Conservation (phyloP, 1,139 yeast genomes). For the Pneumocystis murina region DNA sequence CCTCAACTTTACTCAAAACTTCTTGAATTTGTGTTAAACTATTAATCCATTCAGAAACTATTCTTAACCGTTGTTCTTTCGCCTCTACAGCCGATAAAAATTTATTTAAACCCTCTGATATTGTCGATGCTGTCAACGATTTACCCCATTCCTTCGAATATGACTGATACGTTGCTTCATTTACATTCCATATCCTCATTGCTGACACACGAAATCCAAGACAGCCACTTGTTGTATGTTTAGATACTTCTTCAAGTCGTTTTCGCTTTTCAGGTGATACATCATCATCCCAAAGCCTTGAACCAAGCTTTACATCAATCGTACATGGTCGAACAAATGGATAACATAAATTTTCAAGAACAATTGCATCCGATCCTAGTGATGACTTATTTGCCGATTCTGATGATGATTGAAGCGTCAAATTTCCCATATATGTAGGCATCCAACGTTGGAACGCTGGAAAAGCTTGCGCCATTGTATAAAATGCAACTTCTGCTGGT, state of each 20-base stretch:
- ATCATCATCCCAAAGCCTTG: conserved; percentile 46
- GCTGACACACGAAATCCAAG: conserved; percentile 73
- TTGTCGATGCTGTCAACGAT: conserved; percentile 31
- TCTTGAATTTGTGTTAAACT: conserved; percentile 53
- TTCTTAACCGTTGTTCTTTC: conserved; percentile 22
- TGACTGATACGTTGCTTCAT: conserved; percentile 29
- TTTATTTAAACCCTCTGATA: conserved; percentile 35
- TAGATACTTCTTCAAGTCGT: conserved; percentile 49
- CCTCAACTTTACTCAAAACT: conserved; percentile 45
- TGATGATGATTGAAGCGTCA: conserved; percentile 5
- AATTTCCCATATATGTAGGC: conserved; percentile 11
- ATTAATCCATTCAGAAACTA: conserved; percentile 34
- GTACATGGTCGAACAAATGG: conserved; percentile 57
- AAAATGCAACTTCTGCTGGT: conserved; percentile 57
- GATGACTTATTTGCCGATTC: background rate
- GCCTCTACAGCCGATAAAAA: conserved; percentile 31
- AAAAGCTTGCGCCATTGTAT: conserved; percentile 22
- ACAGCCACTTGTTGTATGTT: conserved; percentile 64
- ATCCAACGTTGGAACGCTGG: conserved; percentile 10
- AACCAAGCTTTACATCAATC: conserved; percentile 72
- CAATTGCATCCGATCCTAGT: conserved; percentile 27
- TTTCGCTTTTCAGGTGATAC: conserved; percentile 44
- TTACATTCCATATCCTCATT: conserved; percentile 42
- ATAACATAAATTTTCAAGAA: conserved; percentile 53
- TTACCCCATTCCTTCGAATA: conserved; percentile 66